phyloP scores from a whole-genome alignment of 31 red algal species.

The Odonthalia washingtoniensis region DNA sequence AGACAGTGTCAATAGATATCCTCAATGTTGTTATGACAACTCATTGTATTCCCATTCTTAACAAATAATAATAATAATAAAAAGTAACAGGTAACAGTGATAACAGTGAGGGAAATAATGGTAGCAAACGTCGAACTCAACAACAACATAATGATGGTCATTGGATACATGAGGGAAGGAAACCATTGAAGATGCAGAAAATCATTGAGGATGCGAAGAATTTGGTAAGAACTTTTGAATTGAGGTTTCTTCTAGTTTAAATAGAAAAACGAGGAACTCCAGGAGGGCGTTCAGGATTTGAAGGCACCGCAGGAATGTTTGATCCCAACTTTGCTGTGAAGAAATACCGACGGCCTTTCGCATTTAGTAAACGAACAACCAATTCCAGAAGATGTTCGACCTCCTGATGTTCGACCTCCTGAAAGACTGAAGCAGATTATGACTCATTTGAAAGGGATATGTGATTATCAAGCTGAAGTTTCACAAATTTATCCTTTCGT shows the following conservation, averaged over 20 bases:
- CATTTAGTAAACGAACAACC: slow-evolving; percentile 79
- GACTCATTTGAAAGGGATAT: slow-evolving; percentile 81
- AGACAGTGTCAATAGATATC: too few relatives aligned
- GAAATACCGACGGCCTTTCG: slow-evolving; percentile 92
- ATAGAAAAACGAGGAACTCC: slow-evolving; percentile 59
- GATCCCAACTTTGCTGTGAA: slow-evolving; percentile 86
- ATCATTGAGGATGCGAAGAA: slow-evolving; percentile 52
- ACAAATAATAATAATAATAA: too few relatives aligned
- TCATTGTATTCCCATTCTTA: too few relatives aligned
- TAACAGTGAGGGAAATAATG: too few relatives aligned
- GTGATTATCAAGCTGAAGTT: slow-evolving; percentile 71
- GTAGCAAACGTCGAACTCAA: too few relatives aligned
- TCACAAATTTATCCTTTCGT: slow-evolving; percentile 87
- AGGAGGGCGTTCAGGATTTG: slow-evolving; percentile 76
- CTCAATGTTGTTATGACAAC: too few relatives aligned
- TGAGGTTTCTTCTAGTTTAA: slow-evolving; percentile 85
- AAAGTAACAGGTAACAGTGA: too few relatives aligned
- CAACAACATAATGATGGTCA: too few relatives aligned
- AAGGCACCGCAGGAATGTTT: slow-evolving; percentile 54
- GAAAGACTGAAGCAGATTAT: slow-evolving; percentile 70
- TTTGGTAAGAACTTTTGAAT: slow-evolving; percentile 80
- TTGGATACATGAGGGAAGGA: too few relatives aligned
- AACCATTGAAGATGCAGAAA: too few relatives aligned
- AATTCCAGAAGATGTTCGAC: too few relatives aligned
- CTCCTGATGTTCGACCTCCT: slow-evolving; percentile 82